Evolutionary conservation across 371 early-diverging fungal genomes (phyloP).

Genomic region (Mucor saturninus): DNA sequence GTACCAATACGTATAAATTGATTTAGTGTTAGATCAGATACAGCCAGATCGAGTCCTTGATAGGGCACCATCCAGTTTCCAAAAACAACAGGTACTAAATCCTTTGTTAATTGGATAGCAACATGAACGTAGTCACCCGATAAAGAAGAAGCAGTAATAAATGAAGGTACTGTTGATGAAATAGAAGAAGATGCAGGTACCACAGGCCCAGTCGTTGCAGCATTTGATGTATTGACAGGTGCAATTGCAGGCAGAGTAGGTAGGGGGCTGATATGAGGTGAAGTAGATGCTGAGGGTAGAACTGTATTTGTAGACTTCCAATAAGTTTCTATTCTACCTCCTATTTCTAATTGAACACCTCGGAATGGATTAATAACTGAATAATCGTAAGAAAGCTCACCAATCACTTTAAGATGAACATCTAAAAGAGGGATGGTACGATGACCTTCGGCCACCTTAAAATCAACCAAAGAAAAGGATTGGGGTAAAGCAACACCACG

Average conservation of each 20-base stretch:
- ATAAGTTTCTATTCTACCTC: constrained; percentile 94
- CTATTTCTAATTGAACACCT: constrained; percentile 86
- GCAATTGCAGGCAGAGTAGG: constrained; percentile 18
- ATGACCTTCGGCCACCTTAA: constrained; percentile 48
- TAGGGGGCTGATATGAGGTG: constrained; percentile 16
- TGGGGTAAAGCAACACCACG: constrained; percentile 81
- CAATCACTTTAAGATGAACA: constrained; percentile 85
- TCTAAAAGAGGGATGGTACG: constrained; percentile 81
- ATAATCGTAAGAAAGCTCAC: constrained; percentile 85
- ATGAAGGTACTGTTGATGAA: constrained; percentile 66
- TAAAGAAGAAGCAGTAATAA: constrained; percentile 81
- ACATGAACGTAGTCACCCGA: constrained; percentile 84
- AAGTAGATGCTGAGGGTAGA: constrained; percentile 28
- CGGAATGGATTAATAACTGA: constrained; percentile 86
- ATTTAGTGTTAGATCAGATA: constrained; percentile 63
- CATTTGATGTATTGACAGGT: constrained; percentile 9
- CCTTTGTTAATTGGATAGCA: constrained; percentile 89
- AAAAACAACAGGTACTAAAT: constrained; percentile 89
- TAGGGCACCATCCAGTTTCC: constrained; percentile 70
- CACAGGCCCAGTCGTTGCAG: not conserved
- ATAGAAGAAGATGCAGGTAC: constrained; percentile 4
- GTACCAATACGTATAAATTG: constrained; percentile 61
- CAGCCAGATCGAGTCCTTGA: constrained; percentile 59
- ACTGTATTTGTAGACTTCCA: constrained; percentile 91
- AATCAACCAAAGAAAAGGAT: constrained; percentile 57